Percentiles rank a stretch among this genome's conserved stretches.
Evolutionary conservation across 139 green algal species (phyloP).

Genomic region (Coccomyxa sp.): DNA sequence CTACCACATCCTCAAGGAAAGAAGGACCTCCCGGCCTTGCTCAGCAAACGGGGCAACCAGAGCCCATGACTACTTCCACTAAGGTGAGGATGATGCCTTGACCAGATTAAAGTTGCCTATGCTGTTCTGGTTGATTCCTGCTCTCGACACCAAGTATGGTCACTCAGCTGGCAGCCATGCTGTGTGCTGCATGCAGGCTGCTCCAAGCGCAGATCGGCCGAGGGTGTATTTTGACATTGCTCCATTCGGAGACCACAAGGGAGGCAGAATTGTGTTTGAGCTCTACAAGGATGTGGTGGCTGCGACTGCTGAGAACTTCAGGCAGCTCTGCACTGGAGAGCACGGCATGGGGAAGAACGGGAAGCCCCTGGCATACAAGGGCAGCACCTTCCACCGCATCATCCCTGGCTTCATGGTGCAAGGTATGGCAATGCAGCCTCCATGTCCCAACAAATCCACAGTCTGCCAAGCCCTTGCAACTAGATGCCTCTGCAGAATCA

Average conservation of each 20-base stretch:
- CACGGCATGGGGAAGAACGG: conserved; percentile 62
- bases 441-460: too few relatives aligned
- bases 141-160: too few relatives aligned
- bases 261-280: conserved; percentile 76
- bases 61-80: background rate
- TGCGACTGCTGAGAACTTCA: conserved; percentile 82
- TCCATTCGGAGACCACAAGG: conserved; percentile 50
- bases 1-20: too few relatives aligned
- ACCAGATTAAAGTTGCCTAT: too few relatives aligned
- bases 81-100: background rate
- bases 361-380: conserved; percentile 79
- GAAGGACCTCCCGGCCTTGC: background rate
- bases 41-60: background rate
- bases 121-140: too few relatives aligned
- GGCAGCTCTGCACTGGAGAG: conserved; percentile 49
- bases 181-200: too few relatives aligned
- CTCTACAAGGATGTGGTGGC: conserved; percentile 72
- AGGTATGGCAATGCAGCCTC: too few relatives aligned
- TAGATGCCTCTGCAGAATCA: background rate
- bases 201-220: background rate
- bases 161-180: too few relatives aligned
- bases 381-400: conserved; percentile 45
- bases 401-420: conserved; percentile 91
- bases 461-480: background rate
- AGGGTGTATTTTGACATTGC: conserved; percentile 8